Evolutionary conservation across 305 asterid genomes (phyloP), one percentile per base, ranked within the genome.

Genomic region (Fraxinus baroniana): DNA sequence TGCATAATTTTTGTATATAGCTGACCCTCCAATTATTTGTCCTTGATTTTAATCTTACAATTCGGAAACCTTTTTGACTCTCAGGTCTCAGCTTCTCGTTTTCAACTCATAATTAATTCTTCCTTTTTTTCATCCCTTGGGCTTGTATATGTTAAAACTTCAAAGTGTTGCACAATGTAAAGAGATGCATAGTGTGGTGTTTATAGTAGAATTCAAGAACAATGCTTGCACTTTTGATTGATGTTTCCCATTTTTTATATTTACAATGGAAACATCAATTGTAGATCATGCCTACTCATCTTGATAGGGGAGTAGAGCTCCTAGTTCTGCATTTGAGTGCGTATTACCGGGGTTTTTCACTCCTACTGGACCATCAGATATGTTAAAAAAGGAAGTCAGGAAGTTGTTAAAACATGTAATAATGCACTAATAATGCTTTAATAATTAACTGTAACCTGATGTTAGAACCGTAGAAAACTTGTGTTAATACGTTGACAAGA

Each of bases 21-120:
- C 74, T 74, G 81, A 41, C 68, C 64, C 60, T 85, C 66, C 37
- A 52, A 32, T 80, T 80, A 70, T 77, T 49, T 78, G 83, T 75
- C 68, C 52, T 68, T 82, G 55, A 73, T 64, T 44, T 7, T 79
- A 64, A 82, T 80, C 84, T 22, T 77, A 73, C 78, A 68, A 28
- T 68, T 9, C 78, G 81, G 44, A 70, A 46, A 66, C 3, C 15
- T 35, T 52, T n/a, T 75, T 71, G 36, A 22, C 60, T 83, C 9
- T 32, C 20, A n/a, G 18, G 28, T 80, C 41, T 52, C 41, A 66
- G 28, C 76, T 62, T 76, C 39, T 80, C 30, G 8, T 60, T 9
- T 24, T 24, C 37, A 52, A n/a, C 36, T 7, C 39, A 52, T 26
- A 78, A 68, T 60, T 60, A 66, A 36, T 79, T 49, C 39, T 64